Evolutionary conservation across 768 basidiomycete genomes (phyloP).

Genomic region (Imleria badia): DNA sequence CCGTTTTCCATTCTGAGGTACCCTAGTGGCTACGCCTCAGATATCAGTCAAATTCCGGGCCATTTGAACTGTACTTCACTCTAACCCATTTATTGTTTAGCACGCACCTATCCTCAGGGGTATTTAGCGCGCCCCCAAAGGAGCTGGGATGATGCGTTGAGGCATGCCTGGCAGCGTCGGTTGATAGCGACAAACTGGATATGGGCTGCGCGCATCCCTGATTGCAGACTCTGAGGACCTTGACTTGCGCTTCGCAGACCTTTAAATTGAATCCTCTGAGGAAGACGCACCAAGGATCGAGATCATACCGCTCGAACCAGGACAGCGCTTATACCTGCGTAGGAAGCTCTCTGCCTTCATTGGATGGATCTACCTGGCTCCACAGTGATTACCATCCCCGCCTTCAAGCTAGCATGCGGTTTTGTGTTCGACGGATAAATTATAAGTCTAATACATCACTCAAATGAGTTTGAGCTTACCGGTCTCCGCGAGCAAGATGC

Average conservation of each 20-base stretch:
- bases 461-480: slow-evolving; percentile 38
- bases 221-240: slow-evolving; percentile 31
- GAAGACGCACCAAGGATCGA: slow-evolving; percentile 66
- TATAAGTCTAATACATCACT: not conserved
- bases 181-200: slow-evolving; percentile 63
- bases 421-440: slow-evolving; percentile 6
- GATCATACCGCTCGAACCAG: slow-evolving; percentile 98
- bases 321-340: slow-evolving; percentile 97
- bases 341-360: too few relatives aligned
- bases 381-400: slow-evolving; percentile 90
- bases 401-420: slow-evolving; percentile 51
- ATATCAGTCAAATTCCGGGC: slow-evolving; percentile 67
- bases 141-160: slow-evolving; percentile 52
- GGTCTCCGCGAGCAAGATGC: slow-evolving; percentile 51
- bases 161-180: slow-evolving; percentile 43
- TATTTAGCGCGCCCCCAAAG: slow-evolving; percentile 73
- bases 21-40: slow-evolving; percentile 84
- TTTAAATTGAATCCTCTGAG: slow-evolving; percentile 12
- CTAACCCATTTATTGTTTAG: slow-evolving; percentile 36
- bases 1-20: slow-evolving; percentile 3
- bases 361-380: slow-evolving; percentile 63
- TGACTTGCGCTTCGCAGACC: slow-evolving; percentile 9
- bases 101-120: slow-evolving; percentile 89
- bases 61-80: not conserved
- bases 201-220: slow-evolving; percentile 89